Evolutionary conservation across 495 filamentous ascomycete species (phyloP).

Genomic region (Aspergillus incahuasiensis): DNA sequence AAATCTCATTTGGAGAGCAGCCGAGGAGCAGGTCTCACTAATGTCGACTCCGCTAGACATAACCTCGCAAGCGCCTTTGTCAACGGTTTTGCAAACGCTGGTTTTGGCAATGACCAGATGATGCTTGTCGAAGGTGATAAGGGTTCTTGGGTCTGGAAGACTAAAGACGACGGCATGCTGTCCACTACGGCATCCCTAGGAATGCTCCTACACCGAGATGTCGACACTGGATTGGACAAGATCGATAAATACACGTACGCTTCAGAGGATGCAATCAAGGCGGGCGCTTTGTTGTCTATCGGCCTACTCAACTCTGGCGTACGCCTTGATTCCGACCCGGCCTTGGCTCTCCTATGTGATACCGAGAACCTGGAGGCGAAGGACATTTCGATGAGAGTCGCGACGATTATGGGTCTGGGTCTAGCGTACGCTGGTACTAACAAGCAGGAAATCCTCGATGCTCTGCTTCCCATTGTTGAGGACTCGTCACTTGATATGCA

Average conservation of each 20-base stretch:
- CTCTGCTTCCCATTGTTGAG: slow-evolving; percentile 78
- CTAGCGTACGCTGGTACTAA: slow-evolving; percentile 90
- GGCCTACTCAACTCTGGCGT: slow-evolving; percentile 94
- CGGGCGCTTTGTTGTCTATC: slow-evolving; percentile 81
- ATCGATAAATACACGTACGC: slow-evolving; percentile 90
- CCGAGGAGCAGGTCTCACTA: slow-evolving; percentile 83
- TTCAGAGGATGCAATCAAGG: slow-evolving; percentile 78
- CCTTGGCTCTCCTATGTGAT: slow-evolving; percentile 77
- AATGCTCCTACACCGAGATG: slow-evolving; percentile 84
- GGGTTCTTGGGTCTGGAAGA: slow-evolving; percentile 96
- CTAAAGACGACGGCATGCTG: slow-evolving; percentile 96
- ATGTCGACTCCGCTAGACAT: slow-evolving; percentile 90
- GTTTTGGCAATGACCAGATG: slow-evolving; percentile 93
- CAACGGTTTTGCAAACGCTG: slow-evolving; percentile 93
- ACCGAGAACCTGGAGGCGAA: slow-evolving; percentile 71
- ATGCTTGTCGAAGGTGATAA: slow-evolving; percentile 80
- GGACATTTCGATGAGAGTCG: slow-evolving; percentile 67
- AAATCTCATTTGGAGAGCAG: slow-evolving; percentile 97
- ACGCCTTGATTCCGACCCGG: slow-evolving; percentile 78
- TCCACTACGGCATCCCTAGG: slow-evolving; percentile 92
- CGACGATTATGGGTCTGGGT: slow-evolving; percentile 92
- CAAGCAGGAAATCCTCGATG: slow-evolving; percentile 73
- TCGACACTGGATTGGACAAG: slow-evolving; percentile 81
- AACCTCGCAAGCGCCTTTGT: slow-evolving; percentile 96
- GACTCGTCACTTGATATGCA: slow-evolving; percentile 86